Base-by-base conservation (phyloP, 2,329 filamentous ascomycete genomes). In the Beauveria sp. region DNA sequence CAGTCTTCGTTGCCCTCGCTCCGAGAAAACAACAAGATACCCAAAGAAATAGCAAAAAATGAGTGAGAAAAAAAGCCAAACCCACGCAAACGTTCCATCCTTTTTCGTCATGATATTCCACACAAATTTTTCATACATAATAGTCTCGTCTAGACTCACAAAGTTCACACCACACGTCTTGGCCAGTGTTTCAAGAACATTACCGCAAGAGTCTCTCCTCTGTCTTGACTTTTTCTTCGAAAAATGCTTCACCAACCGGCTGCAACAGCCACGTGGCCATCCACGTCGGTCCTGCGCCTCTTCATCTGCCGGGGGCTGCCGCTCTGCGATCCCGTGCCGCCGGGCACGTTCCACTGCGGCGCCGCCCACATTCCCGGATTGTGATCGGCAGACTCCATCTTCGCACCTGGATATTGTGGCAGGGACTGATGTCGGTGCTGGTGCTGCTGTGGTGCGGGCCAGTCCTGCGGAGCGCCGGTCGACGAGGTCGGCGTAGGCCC, bases 271-370 rank as follows among this genome's bases (percentile, higher is more conserved):
- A 72, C 68, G 57, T 72, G 70, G 47, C 66, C 65, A 50, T 71
- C 71, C 26, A 74, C 50, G 24, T 72, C 72, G 24, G 65, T 69
- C 61, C 74, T 68, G 50, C 74, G 68, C 62, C 73, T 69, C 72
- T 76, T 76, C 64, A 70, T 69, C 22, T 72, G 69, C 50, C 73
- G 63, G 2, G 74, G 74, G 64, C 73, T 76, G 16, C 66, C 70
- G 18, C 28, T n/a, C 48, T 58, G 60, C 7, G 54, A 46, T 20
- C 62, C 65, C 8, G 63, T 61, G 24, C 64, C 65, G n/a, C 67
- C 63, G 50, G 65, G 56, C 30, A 66, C 59, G 48, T 59, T 56
- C 61, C 61, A 66, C 40, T 62, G 63, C 53, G 60, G 67, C 54
- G 63, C 62, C 22, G 62, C 63, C 75, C 75, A 77, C 61, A 76